Conservation (phyloP, 805 yeast species). For the Metschnikowia kunwiensis region DNA sequence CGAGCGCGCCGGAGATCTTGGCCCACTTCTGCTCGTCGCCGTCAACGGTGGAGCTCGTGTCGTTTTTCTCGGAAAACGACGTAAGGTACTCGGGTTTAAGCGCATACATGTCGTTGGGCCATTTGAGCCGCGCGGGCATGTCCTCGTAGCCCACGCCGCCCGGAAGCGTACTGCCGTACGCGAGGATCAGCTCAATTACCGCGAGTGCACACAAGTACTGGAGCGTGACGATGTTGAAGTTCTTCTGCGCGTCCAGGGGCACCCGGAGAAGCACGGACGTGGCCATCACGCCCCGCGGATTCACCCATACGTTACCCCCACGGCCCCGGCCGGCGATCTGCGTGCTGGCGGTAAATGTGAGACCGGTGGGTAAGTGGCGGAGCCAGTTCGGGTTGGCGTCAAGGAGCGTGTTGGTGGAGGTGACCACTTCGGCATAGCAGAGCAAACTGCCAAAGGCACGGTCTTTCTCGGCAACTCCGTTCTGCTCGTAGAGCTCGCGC, state of each 20-base stretch:
- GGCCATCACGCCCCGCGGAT: constrained; percentile 89
- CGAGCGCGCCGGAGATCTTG: constrained; percentile 81
- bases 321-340: constrained; percentile 93
- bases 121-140: constrained; percentile 78
- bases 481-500: constrained; percentile 26
- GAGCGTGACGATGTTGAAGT: constrained; percentile 67
- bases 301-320: constrained; percentile 93
- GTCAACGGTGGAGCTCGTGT: constrained; percentile 36
- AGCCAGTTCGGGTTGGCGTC: constrained; percentile 68
- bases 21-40: constrained; percentile 64
- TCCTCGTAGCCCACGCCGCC: constrained; percentile 61
- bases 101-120: constrained; percentile 95
- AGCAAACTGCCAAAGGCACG: constrained; percentile 57
- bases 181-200: constrained; percentile 67
- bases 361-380: constrained; percentile 64
- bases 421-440: constrained; percentile 82
- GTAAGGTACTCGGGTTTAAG: constrained; percentile 57
- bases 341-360: constrained; percentile 66
- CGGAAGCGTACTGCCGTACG: constrained; percentile 44
- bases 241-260: constrained; percentile 41
- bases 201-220: constrained; percentile 88
- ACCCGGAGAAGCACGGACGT: constrained; percentile 67
- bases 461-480: constrained; percentile 20
- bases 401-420: constrained; percentile 79
- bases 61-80: constrained; percentile 28